phyloP scores from a whole-genome alignment of 176 grass and related monocot genomes.

The Musa beccarii region DNA sequence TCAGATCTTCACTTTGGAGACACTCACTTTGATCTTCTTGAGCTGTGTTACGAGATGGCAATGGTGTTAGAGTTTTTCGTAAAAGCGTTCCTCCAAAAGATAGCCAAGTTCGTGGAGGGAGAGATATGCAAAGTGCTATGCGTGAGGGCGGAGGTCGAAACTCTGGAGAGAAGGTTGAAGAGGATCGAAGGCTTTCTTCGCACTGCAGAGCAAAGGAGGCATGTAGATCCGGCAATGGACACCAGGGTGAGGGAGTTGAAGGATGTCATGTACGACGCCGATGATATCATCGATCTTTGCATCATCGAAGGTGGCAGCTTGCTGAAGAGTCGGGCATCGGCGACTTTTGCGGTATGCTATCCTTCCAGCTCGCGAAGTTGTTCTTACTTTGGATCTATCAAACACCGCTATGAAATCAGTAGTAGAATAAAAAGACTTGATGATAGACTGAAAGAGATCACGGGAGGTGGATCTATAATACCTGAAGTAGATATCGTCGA shows the following conservation, averaged over 20 bases:
- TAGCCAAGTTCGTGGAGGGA: not conserved
- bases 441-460: not conserved
- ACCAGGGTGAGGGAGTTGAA: slow-evolving; percentile 26
- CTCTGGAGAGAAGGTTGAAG: slow-evolving; percentile 1
- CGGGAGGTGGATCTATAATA: not conserved
- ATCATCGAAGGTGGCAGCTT: not conserved
- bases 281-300: slow-evolving; percentile 28
- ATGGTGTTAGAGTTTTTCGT: too few species aligned
- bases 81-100: too few species aligned
- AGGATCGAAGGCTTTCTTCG: slow-evolving; percentile 15
- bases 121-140: slow-evolving; percentile 17
- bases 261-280: slow-evolving; percentile 32
- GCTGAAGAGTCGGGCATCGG: not conserved
- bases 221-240: not conserved
- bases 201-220: slow-evolving; percentile 23
- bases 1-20: too few species aligned
- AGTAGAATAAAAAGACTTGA: not conserved
- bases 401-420: not conserved
- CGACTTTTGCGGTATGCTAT: not conserved
- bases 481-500: fast-evolving
- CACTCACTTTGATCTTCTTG: too few species aligned
- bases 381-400: not conserved
- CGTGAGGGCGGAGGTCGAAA: slow-evolving; percentile 17
- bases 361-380: not conserved
- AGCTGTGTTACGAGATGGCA: too few species aligned